phyloP scores from a whole-genome alignment of 192 early-diverging fungal species.

The Chytriomyces sp. region DNA sequence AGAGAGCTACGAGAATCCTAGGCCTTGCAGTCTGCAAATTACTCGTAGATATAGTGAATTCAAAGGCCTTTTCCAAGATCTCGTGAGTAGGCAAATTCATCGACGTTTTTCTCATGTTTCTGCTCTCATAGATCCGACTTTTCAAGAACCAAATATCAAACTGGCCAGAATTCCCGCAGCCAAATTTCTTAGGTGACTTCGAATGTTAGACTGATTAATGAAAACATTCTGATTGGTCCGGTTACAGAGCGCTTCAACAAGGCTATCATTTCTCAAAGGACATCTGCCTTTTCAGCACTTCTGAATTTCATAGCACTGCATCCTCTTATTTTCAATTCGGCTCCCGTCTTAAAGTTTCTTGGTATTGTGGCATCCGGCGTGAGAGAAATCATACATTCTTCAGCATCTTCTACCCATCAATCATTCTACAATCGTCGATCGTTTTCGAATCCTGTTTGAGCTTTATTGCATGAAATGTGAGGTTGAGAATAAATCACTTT shows the following conservation, averaged over 20 bases:
- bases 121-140: too few relatives aligned
- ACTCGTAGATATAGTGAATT: conserved; percentile 13
- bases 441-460: conserved; percentile 26
- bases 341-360: conserved; percentile 22
- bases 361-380: neutral
- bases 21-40: neutral
- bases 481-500: too few relatives aligned
- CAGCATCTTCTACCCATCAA: too few relatives aligned
- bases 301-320: conserved; percentile 32
- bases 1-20: neutral
- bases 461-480: too few relatives aligned
- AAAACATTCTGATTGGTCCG: too few relatives aligned
- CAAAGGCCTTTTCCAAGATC: neutral
- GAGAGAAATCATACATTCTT: too few relatives aligned
- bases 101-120: too few relatives aligned
- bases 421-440: neutral
- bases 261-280: neutral
- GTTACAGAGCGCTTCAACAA: conserved; percentile 11
- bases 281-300: conserved; percentile 25
- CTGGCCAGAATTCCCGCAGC: conserved; percentile 23
- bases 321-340: conserved; percentile 20
- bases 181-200: neutral
- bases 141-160: neutral
- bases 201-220: too few relatives aligned
- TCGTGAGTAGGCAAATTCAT: too few relatives aligned